These are phyloP conservation scores for Aspergillaceae sp. DNA, from an alignment of 2,329 filamentous ascomycete species.

Conservation along the genomic window DNA sequence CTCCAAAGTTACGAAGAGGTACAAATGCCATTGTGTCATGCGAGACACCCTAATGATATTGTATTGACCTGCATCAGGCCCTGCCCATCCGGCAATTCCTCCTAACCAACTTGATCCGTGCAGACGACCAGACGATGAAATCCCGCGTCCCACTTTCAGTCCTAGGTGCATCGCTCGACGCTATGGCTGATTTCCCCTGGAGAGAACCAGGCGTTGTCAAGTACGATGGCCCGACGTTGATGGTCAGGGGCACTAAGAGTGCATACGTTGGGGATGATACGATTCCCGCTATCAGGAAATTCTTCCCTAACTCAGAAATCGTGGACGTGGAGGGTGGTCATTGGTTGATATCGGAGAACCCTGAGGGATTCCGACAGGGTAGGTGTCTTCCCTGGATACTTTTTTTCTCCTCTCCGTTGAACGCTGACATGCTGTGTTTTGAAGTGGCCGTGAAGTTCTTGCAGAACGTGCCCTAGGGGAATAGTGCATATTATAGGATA, in stretches of 20 bases:
- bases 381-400: constrained; percentile 6
- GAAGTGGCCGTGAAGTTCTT: constrained; percentile 29
- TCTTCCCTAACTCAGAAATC: constrained; percentile 34
- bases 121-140: constrained; percentile 48
- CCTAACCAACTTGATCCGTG: constrained; percentile 68
- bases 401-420: neutral
- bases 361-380: constrained; percentile 35
- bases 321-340: constrained; percentile 36
- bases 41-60: neutral
- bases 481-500: neutral
- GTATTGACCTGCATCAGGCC: constrained; percentile 35
- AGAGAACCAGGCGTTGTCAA: constrained; percentile 57
- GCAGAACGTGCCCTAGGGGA: constrained; percentile 11
- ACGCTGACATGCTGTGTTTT: constrained; percentile 7
- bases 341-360: constrained; percentile 39
- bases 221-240: constrained; percentile 70
- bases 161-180: constrained; percentile 58
- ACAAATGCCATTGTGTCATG: neutral
- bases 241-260: constrained; percentile 48
- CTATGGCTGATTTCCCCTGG: constrained; percentile 85
- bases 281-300: constrained; percentile 32
- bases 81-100: constrained; percentile 82
- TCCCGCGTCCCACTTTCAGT: constrained; percentile 73
- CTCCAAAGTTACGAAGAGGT: constrained; percentile 65
- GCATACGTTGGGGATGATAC: constrained; percentile 33